Base-by-base conservation (phyloP, 306 rosid species). In the Vigna mungo region DNA sequence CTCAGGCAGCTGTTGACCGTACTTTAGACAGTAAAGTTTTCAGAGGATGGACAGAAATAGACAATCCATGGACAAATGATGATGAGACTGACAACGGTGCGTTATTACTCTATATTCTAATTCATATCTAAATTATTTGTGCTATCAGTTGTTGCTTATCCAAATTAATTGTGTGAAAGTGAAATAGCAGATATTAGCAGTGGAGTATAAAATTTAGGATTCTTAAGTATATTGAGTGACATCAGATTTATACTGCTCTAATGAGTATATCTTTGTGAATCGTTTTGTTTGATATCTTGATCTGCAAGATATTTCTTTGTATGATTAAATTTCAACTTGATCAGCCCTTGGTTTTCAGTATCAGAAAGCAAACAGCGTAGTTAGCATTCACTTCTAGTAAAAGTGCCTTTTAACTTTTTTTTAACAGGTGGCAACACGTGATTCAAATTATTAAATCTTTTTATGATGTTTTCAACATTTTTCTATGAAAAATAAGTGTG, bases 1-100 rank as follows among this genome's bases (percentile, higher is more conserved):
- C 99, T 25, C 70, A 89, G 87, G 99, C 97, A 71, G 89, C 96
- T 53, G 99, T 95, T 70, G 99, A 95, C 78, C 99, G 98, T 47
- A 92, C 97, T 17, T 74, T 95, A 44, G 97, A 92, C 83, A 86
- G 81, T 53, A 90, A 91, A 75, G 91, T 89, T 84, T 95, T 92
- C 81, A 90, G 87, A 86, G 97, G 96, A 71, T 92, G 97, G 98
- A 88, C 92, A 27, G 97, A 69, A 72, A 75, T 82, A 67, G 97
- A 95, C 82, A 95, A 95, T 81, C 99, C 99, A 55, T 95, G 99
- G 97, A 92, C 97, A 25, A 80, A 81, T 72, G 97, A 90, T 11
- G 98, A 95, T 48, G 98, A 95, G 88, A 92, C 96, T 6, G 99
- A 95, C 85, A 88, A 91, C 68, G 95, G 99, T 92, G 65, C 0